Conservation (phyloP, 2,329 filamentous ascomycete species). For the Microcyclospora tardicrescens region DNA sequence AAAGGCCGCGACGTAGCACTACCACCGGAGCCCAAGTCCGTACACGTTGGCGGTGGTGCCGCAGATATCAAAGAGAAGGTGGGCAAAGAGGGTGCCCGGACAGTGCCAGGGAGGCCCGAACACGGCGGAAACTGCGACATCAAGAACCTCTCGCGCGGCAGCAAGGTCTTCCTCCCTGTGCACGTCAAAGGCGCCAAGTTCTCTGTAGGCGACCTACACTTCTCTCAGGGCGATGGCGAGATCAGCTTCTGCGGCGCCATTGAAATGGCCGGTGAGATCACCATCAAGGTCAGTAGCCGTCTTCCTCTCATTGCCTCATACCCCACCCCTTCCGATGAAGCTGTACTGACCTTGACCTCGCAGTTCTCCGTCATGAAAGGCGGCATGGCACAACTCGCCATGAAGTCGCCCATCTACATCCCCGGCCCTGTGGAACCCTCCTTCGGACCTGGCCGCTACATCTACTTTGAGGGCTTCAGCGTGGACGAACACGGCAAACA, state of each 20-base stretch:
- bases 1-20: constrained; percentile 54
- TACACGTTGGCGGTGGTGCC: constrained; percentile 55
- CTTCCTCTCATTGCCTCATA: too few relatives aligned
- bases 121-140: constrained; percentile 89
- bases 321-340: too few relatives aligned
- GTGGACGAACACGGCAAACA: constrained; percentile 83
- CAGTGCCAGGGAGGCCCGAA: constrained; percentile 71
- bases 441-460: constrained; percentile 67
- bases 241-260: constrained; percentile 69
- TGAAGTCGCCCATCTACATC: constrained; percentile 75
- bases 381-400: constrained; percentile 58
- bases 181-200: constrained; percentile 83
- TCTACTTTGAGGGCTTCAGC: constrained; percentile 82
- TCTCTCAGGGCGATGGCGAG: constrained; percentile 78
- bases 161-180: constrained; percentile 75
- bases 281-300: constrained; percentile 46
- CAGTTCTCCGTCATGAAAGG: constrained; percentile 68
- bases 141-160: constrained; percentile 69
- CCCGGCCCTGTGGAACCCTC: constrained; percentile 80
- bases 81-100: constrained; percentile 66
- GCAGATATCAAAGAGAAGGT: constrained; percentile 51
- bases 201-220: constrained; percentile 62
- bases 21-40: constrained; percentile 58
- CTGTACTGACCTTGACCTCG: too few relatives aligned
- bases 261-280: constrained; percentile 87